Conservation (phyloP, 768 basidiomycete genomes). For the Leucosporidium creatinivorum region DNA sequence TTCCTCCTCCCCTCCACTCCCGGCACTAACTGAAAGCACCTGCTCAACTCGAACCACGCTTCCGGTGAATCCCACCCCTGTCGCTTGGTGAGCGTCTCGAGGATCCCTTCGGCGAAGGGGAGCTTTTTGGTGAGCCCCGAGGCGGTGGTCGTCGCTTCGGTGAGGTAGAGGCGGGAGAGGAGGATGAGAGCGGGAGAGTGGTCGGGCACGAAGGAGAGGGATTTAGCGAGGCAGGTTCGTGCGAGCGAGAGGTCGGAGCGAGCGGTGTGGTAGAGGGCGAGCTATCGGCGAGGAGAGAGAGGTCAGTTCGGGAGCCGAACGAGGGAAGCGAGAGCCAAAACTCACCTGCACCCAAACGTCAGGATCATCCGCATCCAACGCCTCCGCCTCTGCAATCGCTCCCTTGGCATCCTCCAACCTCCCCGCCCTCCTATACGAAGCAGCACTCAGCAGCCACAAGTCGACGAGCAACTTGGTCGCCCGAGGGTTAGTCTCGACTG, state of each 20-base stretch:
- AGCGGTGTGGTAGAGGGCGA: conserved; percentile 65
- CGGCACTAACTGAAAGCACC: conserved; percentile 58
- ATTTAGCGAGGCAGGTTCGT: conserved; percentile 71
- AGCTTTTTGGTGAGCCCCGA: background rate
- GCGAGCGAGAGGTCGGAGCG: conserved; percentile 55
- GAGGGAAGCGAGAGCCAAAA: conserved; percentile 5
- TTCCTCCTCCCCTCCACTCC: conserved; percentile 57
- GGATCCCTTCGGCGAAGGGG: conserved; percentile 64
- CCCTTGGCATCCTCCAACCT: conserved; percentile 84
- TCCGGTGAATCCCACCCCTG: conserved; percentile 83
- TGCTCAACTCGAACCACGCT: conserved; percentile 80
- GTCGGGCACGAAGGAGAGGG: conserved; percentile 74
- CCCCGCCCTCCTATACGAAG: conserved; percentile 81
- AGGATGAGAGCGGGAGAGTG: conserved; percentile 71
- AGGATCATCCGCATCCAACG: conserved; percentile 73
- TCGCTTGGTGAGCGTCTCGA: conserved; percentile 64
- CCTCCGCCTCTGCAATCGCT: conserved; percentile 91
- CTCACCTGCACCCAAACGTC: conserved; percentile 91
- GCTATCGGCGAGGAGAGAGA: conserved; percentile 43
- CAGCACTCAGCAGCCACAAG: conserved; percentile 88
- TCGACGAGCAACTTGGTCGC: conserved; percentile 68
- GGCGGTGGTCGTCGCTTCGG: conserved; percentile 32
- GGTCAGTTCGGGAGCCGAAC: background rate
- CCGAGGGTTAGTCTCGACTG: conserved; percentile 37
- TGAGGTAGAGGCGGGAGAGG: conserved; percentile 67